A percentile compares a stretch with the other conserved stretches of the same genome.
Conservation (phyloP, 495 filamentous ascomycete genomes). For the Bacidia rubella region DNA sequence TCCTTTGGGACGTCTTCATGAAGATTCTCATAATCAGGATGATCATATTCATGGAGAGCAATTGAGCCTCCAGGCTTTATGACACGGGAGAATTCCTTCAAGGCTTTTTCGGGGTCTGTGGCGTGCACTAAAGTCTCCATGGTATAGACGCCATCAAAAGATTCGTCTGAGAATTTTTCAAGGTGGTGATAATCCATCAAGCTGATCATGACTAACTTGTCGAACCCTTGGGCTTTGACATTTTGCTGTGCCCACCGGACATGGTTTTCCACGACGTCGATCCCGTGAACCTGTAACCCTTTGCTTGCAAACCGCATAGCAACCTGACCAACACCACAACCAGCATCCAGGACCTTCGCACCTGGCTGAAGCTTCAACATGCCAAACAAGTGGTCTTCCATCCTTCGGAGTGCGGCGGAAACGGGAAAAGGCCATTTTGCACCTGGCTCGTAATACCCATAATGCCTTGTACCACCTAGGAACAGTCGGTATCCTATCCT, state of each 20-base stretch:
- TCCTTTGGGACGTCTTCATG: no score
- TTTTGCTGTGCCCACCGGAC: slow-evolving; percentile 31
- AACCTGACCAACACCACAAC: slow-evolving; percentile 38
- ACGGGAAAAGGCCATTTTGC: slow-evolving; percentile 39
- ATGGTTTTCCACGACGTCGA: slow-evolving; percentile 41
- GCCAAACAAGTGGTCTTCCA: slow-evolving; percentile 36
- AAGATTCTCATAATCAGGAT: slow-evolving; percentile 22
- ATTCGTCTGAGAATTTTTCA: slow-evolving; percentile 22
- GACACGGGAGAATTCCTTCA: slow-evolving; percentile 35
- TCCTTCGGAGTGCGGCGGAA: slow-evolving; percentile 24
- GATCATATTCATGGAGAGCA: slow-evolving; percentile 41
- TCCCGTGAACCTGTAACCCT: slow-evolving; percentile 30
- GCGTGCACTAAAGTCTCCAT: slow-evolving; percentile 49
- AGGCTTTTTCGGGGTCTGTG: slow-evolving; percentile 32
- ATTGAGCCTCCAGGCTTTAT: slow-evolving; percentile 36
- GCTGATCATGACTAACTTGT: slow-evolving; percentile 25
- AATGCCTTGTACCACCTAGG: slow-evolving; percentile 38
- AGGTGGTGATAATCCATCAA: slow-evolving; percentile 44
- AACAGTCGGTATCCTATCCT: slow-evolving; percentile 36
- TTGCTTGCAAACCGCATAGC: slow-evolving; percentile 32
- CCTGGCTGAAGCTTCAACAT: slow-evolving; percentile 25
- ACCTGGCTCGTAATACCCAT: slow-evolving; percentile 34
- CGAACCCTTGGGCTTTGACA: slow-evolving; percentile 25
- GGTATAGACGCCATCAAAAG: slow-evolving; percentile 42
- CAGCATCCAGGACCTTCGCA: slow-evolving; percentile 36